Evolutionary conservation across 2,329 filamentous ascomycete genomes (phyloP), one percentile per base, ranked within the genome.

Genomic region (Fusarium oligoseptatum): DNA sequence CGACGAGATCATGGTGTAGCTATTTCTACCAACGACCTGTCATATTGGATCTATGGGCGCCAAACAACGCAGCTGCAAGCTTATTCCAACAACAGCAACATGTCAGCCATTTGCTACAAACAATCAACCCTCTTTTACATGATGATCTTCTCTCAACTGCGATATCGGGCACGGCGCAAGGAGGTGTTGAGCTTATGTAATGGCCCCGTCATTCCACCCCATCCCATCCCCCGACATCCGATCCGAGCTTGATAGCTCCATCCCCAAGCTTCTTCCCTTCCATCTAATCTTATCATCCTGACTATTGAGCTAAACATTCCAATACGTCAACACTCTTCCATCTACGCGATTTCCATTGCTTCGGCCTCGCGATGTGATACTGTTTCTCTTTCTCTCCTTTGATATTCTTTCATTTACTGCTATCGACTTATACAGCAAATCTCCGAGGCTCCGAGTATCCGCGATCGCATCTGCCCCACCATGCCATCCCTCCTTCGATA

Each of bases 401-500:
- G 17, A 50, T 41, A 36, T 22, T 62, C 43, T 65, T 36, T 17
- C 22, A 58, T 36, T 36, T n/a, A 32, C 45, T 11, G 29, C 24
- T 37, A 34, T 27, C 20, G 8, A 36, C 20, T 24, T 17, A 60
- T 52, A 64, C 32, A 12, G 20, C 34, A 56, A 64, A 39, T 32
- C 52, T 66, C 39, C 32, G 24, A 57, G 58, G 12, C 29, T 27
- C 55, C 55, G 55, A 36, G 22, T 15, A 34, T 14, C 41, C 68
- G 39, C 24, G 63, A 69, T 64, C 65, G 61, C 43, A n/a, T 64
- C 32, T 36, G 48, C 70, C 64, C 55, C 68, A 71, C 69, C 62
- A 85, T 85, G 82, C 67, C 80, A 63, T 77, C 82, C 50, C 77
- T 88, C 37, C 76, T 82, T 72, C 87, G 85, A 66, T 82, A 85